phyloP scores from a whole-genome alignment of 2,329 filamentous ascomycete species.

The Rutstroemia sp. region DNA sequence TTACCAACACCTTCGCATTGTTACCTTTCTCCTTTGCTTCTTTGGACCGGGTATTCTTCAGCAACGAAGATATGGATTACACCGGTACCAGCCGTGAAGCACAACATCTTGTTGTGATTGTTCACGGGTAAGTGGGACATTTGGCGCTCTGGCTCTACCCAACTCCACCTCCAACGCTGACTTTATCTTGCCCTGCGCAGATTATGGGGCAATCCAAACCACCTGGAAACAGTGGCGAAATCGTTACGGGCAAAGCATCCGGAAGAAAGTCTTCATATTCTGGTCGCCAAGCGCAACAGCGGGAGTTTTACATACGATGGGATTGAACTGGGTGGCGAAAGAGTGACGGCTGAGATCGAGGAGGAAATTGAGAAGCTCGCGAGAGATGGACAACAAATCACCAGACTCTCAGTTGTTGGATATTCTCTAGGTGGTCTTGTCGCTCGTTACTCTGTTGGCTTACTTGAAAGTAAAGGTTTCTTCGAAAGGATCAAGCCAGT shows the following conservation, averaged over 20 bases:
- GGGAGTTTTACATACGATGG: slow-evolving; percentile 67
- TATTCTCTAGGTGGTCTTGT: slow-evolving; percentile 88
- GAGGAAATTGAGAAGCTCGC: slow-evolving; percentile 51
- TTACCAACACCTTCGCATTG: slow-evolving; percentile 22
- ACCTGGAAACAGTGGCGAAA: slow-evolving; percentile 62
- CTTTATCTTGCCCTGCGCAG: slow-evolving; percentile 30
- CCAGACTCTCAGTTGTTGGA: slow-evolving; percentile 77
- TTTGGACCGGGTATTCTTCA: slow-evolving; percentile 31
- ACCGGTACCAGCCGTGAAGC: slow-evolving; percentile 46
- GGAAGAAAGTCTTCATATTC: slow-evolving; percentile 58
- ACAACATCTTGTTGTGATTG: slow-evolving; percentile 68
- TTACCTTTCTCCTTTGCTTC: slow-evolving; percentile 30
- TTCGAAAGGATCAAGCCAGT: slow-evolving; percentile 75
- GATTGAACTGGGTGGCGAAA: slow-evolving; percentile 60
- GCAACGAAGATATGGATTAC: slow-evolving; percentile 36
- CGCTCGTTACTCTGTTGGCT: slow-evolving; percentile 75
- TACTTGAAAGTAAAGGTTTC: slow-evolving; percentile 73
- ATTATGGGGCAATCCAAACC: slow-evolving; percentile 73
- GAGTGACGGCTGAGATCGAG: slow-evolving; percentile 60
- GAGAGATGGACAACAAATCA: slow-evolving; percentile 60
- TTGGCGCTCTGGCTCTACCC: neutral
- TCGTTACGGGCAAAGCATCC: slow-evolving; percentile 53
- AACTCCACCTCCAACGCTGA: neutral
- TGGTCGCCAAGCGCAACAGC: slow-evolving; percentile 65
- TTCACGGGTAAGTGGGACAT: slow-evolving; percentile 49